Evolutionary conservation across 768 basidiomycete genomes (phyloP).

Genomic region (Boletus rex-veris): DNA sequence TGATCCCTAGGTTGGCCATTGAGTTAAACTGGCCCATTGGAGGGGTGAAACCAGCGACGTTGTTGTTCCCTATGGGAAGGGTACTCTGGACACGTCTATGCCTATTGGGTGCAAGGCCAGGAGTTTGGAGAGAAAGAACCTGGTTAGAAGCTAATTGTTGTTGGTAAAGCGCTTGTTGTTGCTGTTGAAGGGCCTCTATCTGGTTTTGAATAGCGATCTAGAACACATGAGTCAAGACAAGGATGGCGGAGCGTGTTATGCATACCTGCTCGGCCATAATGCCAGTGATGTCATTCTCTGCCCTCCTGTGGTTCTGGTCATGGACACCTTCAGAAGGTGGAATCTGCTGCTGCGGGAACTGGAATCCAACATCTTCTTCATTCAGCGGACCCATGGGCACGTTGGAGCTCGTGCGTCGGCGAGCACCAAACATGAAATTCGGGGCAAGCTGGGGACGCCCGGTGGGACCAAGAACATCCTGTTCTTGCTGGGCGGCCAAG

Average conservation of each 20-base stretch:
- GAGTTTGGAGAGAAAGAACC: conserved; percentile 74
- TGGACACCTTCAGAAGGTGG: conserved; percentile 27
- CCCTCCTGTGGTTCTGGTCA: conserved; percentile 50
- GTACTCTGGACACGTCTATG: conserved; percentile 90
- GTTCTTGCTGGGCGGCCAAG: conserved; percentile 68
- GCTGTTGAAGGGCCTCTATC: conserved; percentile 86
- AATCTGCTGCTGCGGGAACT: conserved; percentile 69
- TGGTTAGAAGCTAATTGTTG: conserved; percentile 87
- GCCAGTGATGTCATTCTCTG: conserved; percentile 73
- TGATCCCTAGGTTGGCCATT: conserved; percentile 48
- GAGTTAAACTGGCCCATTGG: conserved; percentile 66
- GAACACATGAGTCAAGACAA: conserved; percentile 8
- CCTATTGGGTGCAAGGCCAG: conserved; percentile 66
- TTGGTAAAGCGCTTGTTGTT: conserved; percentile 87
- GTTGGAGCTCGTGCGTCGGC: conserved; percentile 47
- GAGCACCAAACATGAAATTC: conserved; percentile 85
- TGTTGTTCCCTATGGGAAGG: conserved; percentile 55
- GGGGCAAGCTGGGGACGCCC: conserved; percentile 89
- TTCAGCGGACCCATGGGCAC: conserved; percentile 66
- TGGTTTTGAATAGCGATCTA: conserved; percentile 88
- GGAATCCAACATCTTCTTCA: conserved; percentile 79
- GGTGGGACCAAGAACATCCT: conserved; percentile 60
- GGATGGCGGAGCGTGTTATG: not conserved
- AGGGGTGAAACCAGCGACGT: conserved; percentile 26
- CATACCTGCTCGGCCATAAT: conserved; percentile 95